Evolutionary conservation across 129 eudicot genomes (phyloP), one percentile per base, ranked within the genome.

Genomic region (Kitagawia praeruptora): DNA sequence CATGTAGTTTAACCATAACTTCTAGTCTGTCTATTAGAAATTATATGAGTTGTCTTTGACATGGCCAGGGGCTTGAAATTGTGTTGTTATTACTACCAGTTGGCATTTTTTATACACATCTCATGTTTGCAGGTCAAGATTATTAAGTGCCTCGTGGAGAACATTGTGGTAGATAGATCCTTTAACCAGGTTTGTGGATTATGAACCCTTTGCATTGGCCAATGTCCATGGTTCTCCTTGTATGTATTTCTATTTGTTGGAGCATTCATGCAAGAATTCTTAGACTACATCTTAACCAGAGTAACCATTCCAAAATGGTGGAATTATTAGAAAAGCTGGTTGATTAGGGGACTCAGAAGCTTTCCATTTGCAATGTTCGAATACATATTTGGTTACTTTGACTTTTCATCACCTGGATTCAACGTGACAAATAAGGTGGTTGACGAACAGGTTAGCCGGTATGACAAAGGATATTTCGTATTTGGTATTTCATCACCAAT

Each of bases 311-410:
- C 27, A 54, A 84, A 85, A 49, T 89, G 93, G 90, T 91, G 85
- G 80, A 91, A 84, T 51, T 69, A 86, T 66, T 93, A 89, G 63
- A 78, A 93, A 81, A 84, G 76, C 39, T 91, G 93, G 93, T 87
- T 91, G 48, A 72, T 86, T 3, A 79, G 90, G 66, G 78, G 87
- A 31, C 78, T 88, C 27, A 75, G 93, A 4, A 58, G 85, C 58
- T 80, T 12, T 77, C 12, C 76, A 3, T 89, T 87, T 46, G 97
- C 86, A 8, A 27, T 70, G 21, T 18, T 84, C 1, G 93, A 89
- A 70, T 87, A 75, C 69, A 14, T 54, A 9, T 21, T 82, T 27
- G 87, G 84, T 45, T 48, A 45, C 34, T 80, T 85, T 16, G 85
- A 85, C 5, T 63, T 81, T 19, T 80, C 85, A 10, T 27, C 88